Evolutionary conservation across 1,284 basidiomycete species (phyloP).

Genomic region (Apiotrichum laibachii): DNA sequence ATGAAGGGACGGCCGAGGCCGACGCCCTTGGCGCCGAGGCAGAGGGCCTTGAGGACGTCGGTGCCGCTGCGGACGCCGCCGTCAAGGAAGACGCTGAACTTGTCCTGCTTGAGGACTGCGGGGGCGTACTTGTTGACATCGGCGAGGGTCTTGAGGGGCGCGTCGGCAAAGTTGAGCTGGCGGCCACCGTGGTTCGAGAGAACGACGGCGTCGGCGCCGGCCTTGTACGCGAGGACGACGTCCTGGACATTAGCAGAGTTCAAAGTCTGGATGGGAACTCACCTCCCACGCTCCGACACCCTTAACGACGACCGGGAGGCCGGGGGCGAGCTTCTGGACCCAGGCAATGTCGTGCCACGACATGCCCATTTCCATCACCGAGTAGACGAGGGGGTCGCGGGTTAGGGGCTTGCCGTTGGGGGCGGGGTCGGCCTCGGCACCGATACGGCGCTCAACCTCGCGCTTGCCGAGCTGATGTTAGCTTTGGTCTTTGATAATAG

Average conservation of each 20-base stretch:
- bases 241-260: constrained; percentile 28
- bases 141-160: constrained; percentile 69
- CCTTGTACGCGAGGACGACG: constrained; percentile 48
- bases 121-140: constrained; percentile 67
- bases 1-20: constrained; percentile 83
- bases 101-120: constrained; percentile 62
- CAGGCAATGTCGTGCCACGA: constrained; percentile 53
- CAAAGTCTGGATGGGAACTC: background rate
- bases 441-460: constrained; percentile 18
- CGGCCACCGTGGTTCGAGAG: constrained; percentile 53
- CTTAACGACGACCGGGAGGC: constrained; percentile 54
- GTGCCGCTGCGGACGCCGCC: constrained; percentile 80
- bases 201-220: constrained; percentile 52
- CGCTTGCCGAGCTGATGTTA: constrained; percentile 26
- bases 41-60: constrained; percentile 85
- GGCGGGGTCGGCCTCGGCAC: constrained; percentile 17
- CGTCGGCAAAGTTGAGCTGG: constrained; percentile 55
- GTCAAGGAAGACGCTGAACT: constrained; percentile 71
- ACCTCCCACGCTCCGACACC: constrained; percentile 52
- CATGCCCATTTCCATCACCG: constrained; percentile 12
- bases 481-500: constrained; percentile 23
- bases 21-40: constrained; percentile 80
- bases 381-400: constrained; percentile 6
- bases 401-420: constrained; percentile 18
- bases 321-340: constrained; percentile 49